Evolutionary conservation across 257 asterid genomes (phyloP), one percentile per base, ranked within the genome.

Genomic region (Gentiana straminea): DNA sequence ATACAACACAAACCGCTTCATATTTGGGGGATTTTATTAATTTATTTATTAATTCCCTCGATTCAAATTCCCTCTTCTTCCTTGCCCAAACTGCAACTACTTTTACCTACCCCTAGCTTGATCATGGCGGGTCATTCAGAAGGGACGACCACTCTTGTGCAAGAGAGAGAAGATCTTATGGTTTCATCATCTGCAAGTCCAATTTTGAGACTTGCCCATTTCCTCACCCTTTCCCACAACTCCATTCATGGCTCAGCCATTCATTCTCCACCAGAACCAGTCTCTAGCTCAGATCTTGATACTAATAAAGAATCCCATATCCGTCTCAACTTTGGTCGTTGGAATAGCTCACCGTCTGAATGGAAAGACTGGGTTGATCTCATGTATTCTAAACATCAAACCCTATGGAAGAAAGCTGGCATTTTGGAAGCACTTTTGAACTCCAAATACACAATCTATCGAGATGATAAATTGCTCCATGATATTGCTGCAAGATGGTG

Each of bases 301-400:
- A 3, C 5, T 50, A 4, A 8, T 33, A 51, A 11, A 34, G 33
- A 52, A 12, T 44, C 7, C 35, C 44, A 5, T 9, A 13, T 54
- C 51, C 7, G 63, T 11, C 55, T 71, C 68, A 62, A 63, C 68
- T 51, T 15, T 68, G 1, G 4, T 13, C 65, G 78, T 13, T 64
- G 79, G 63, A 62, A 46, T 33, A 1, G 2, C 54, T 60, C 72
- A 0, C 57, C 43, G 32, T 48, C 10, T 8, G 61, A 57, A 24
- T 79, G 82, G 82, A 56, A 65, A 15, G 38, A 32, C 12, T 79
- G 80, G 82, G 73, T 75, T 49, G 33, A 65, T 3, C 24, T 13
- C 0, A 54, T 68, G 68, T 47, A 61, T 6, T 49, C 61, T 4
- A 49, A n/a, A 13, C 54, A 70, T 50, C 41, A 46, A 34, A 5